A percentile compares a stretch with the other conserved stretches of the same genome.
These are phyloP conservation scores for Cryoendolithus antarcticus DNA, from an alignment of 2,329 filamentous ascomycete genomes.

Conservation along the genomic window DNA sequence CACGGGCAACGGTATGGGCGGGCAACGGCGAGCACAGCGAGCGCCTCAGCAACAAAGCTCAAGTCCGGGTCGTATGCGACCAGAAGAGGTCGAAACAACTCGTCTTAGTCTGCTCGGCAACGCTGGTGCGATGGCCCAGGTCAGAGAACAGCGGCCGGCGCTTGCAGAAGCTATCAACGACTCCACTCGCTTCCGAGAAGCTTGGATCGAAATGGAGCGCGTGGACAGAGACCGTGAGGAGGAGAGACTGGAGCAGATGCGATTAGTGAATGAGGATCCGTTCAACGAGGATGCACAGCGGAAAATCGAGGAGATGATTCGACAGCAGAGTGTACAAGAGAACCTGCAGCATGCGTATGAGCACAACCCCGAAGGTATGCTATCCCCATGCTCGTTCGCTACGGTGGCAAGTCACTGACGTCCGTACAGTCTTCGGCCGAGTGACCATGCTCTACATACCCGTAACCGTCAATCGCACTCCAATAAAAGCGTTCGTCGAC, in stretches of 20 bases:
- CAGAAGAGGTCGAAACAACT: slow-evolving; percentile 59
- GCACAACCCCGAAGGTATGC: slow-evolving; percentile 81
- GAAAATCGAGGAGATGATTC: slow-evolving; percentile 93
- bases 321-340: slow-evolving; percentile 85
- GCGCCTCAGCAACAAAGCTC: slow-evolving; percentile 16
- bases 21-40: slow-evolving; percentile 24
- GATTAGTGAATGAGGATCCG: slow-evolving; percentile 78
- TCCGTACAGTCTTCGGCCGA: slow-evolving; percentile 72
- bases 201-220: slow-evolving; percentile 55
- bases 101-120: slow-evolving; percentile 74
- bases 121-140: slow-evolving; percentile 56
- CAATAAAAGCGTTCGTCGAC: slow-evolving; percentile 91
- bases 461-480: slow-evolving; percentile 84
- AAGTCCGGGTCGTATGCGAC: slow-evolving; percentile 5
- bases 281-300: slow-evolving; percentile 86
- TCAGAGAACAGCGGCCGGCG: slow-evolving; percentile 61
- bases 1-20: slow-evolving; percentile 27
- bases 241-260: slow-evolving; percentile 72
- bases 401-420: slow-evolving; percentile 5
- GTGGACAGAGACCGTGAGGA: slow-evolving; percentile 60
- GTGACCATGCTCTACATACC: slow-evolving; percentile 96
- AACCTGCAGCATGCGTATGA: slow-evolving; percentile 95
- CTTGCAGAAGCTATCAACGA: slow-evolving; percentile 67
- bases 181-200: slow-evolving; percentile 60
- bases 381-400: too few relatives aligned